Evolutionary conservation across 768 basidiomycete species (phyloP).

Genomic region (Leccinum rimulosum): DNA sequence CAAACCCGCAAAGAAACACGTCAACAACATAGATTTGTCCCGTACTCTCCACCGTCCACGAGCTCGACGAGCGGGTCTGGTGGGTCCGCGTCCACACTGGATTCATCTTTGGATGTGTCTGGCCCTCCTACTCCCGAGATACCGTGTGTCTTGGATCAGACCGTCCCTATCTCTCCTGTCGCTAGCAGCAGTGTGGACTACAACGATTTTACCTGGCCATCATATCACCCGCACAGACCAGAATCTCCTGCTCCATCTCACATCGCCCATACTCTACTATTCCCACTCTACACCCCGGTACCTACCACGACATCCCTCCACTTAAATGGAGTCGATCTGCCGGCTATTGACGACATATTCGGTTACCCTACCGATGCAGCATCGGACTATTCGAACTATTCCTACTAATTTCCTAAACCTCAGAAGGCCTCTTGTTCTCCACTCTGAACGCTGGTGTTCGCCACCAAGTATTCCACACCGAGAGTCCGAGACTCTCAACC

Average conservation of each 20-base stretch:
- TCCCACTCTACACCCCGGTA: too few species aligned
- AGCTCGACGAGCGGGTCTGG: neutral
- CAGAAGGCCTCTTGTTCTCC: neutral
- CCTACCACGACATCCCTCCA: neutral
- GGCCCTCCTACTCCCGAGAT: neutral
- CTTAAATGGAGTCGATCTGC: too few species aligned
- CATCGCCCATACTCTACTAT: too few species aligned
- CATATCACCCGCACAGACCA: neutral
- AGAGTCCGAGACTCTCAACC: neutral
- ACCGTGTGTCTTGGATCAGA: neutral
- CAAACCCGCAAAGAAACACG: neutral
- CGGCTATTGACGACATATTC: neutral
- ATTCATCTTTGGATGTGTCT: neutral
- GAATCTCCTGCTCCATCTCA: neutral
- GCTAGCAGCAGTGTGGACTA: neutral
- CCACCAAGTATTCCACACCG: neutral
- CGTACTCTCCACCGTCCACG: slow-evolving; percentile 4
- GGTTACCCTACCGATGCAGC: neutral
- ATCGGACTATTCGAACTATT: too few species aligned
- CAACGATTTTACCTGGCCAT: neutral
- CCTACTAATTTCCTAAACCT: too few species aligned
- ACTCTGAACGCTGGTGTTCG: neutral
- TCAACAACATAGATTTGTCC: neutral
- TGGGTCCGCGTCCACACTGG: neutral
- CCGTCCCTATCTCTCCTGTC: neutral